Evolutionary conservation across 1,139 yeast genomes (phyloP).

Genomic region (Suhomyces bribrorum): DNA sequence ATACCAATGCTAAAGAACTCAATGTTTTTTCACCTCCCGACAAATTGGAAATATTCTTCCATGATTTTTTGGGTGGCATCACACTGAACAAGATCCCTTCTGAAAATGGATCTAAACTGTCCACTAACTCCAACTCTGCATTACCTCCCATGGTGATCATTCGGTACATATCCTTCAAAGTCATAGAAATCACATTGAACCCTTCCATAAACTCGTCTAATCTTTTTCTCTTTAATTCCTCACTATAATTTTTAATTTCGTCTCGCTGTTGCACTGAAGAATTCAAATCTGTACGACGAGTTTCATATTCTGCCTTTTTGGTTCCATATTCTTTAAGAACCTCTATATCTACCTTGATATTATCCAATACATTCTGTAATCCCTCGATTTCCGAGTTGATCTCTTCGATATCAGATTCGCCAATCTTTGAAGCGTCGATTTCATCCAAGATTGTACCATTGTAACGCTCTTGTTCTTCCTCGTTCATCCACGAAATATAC

Average conservation of each 20-base stretch:
- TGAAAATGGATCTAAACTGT: constrained; percentile 94
- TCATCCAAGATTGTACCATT: constrained; percentile 40
- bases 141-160: constrained; percentile 99
- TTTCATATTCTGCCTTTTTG: constrained; percentile 63
- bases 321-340: constrained; percentile 74
- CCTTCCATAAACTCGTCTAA: constrained; percentile 93
- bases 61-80: constrained; percentile 98
- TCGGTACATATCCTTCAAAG: constrained; percentile 95
- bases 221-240: constrained; percentile 71
- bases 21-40: constrained; percentile 98
- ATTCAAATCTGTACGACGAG: constrained; percentile 66
- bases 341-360: constrained; percentile 69
- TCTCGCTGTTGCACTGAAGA: constrained; percentile 70
- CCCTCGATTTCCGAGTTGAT: constrained; percentile 55
- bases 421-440: constrained; percentile 55
- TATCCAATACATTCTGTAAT: constrained; percentile 58
- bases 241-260: constrained; percentile 59
- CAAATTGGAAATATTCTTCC: constrained; percentile 92
- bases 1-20: constrained; percentile 91
- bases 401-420: constrained; percentile 48
- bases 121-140: constrained; percentile 95
- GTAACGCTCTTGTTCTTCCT: constrained; percentile 36
- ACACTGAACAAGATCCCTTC: constrained; percentile 97
- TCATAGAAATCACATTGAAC: constrained; percentile 79
- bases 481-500: constrained; percentile 52